Base-by-base conservation (phyloP, 805 yeast genomes). In the Cyberlindnera galapagoensis region DNA sequence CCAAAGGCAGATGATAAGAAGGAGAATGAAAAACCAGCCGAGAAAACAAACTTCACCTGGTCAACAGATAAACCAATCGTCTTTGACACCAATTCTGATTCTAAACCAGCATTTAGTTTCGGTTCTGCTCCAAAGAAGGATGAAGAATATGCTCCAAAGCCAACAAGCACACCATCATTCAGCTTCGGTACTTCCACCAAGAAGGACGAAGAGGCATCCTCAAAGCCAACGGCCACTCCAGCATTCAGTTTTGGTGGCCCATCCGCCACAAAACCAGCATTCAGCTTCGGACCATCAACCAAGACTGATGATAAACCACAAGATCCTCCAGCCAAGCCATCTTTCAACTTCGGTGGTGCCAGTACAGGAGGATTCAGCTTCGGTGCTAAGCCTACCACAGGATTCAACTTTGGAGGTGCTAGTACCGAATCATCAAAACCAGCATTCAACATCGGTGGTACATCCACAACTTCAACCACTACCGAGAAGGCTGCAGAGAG, bases 331-430 rank as follows among this genome's bases (percentile, higher is more conserved):
- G 31, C 15, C 7, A 41, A 31, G 23, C 36, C 46, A 22, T 17
- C 33, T 3, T 35, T 34, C 28, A 28, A 20, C 30, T 40, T 40
- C 18, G 36, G 37, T n/a, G n/a, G 31, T 20, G 7, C 32, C 9
- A 6, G 17, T 45, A 46, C 28, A 31, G 52, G 59, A 12, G 38
- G 49, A 3, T 59, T 60, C 41, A 38, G 38, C 12, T 54, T 57
- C 45, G 54, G 62, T 25, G 21, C 39, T 11, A n/a, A 44, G 14
- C 23, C 54, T 19, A 25, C 54, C 15, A 40, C 33, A 21, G 18
- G 28, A 3, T 28, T 36, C 31, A 28, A 18, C 26, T 38, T 38
- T 34, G 37, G 36, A 9, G 16, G 24, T 12, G 24, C 51, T 5
- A 18, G 39, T 11, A 21, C 47, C n/a, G 6, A 18, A 39, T n/a